Percentiles rank a stretch among this genome's conserved stretches.
phyloP scores from a whole-genome alignment of 2,329 filamentous ascomycete species.

The Exophiala spinifera region DNA sequence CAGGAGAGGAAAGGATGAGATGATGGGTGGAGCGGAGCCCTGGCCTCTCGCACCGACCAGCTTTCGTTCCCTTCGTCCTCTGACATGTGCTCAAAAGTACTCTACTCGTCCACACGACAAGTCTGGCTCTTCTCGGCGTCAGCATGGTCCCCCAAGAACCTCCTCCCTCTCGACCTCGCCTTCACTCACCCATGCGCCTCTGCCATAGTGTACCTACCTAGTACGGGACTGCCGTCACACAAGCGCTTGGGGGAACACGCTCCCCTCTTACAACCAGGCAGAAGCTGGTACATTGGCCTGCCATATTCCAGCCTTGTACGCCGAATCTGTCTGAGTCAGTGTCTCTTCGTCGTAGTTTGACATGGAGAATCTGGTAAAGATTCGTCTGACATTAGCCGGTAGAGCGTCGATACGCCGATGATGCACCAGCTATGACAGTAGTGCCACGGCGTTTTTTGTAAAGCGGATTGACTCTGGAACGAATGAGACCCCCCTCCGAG shows the following conservation, averaged over 20 bases:
- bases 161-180: not conserved
- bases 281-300: not conserved
- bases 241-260: not conserved
- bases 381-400: not conserved
- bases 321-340: not conserved
- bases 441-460: not conserved
- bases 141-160: not conserved
- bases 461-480: not conserved
- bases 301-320: not conserved
- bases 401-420: not conserved
- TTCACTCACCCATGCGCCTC: not conserved
- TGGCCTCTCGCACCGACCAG: not conserved
- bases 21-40: not conserved
- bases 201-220: not conserved
- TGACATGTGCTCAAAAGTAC: not conserved
- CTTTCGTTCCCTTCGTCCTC: too few species aligned
- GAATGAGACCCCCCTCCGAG: not conserved
- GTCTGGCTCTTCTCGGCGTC: not conserved
- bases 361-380: not conserved
- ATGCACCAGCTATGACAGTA: not conserved
- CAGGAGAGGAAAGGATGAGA: not conserved
- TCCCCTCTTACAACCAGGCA: not conserved
- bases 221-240: not conserved
- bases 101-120: not conserved
- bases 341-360: not conserved